Evolutionary conservation across 345 rosid genomes (phyloP), one percentile per base, ranked within the genome.

Genomic region (Salix dunnii): DNA sequence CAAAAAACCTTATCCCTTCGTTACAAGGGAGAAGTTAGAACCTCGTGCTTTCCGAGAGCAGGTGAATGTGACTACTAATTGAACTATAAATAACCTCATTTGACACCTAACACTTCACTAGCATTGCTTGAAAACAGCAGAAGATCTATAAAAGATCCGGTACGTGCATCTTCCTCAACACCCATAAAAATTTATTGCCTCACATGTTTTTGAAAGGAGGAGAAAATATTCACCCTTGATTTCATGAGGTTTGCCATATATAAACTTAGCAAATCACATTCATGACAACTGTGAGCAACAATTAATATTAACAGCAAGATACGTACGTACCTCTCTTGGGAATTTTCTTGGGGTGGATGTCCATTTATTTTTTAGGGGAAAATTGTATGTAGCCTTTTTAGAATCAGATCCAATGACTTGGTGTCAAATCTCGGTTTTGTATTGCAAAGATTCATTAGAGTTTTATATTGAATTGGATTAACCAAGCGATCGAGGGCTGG

Each of bases 231-330:
- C 53, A 5, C 62, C 31, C 31, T 31, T 27, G 61, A 30, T 79
- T 68, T 63, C 73, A 42, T 33, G 35, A 33, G 13, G 25, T 51
- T 74, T 40, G 60, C 62, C 67, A 65, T 48, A 12, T 49, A 48
- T 58, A 7, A 10, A 68, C 14, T 10, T 67, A 42, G 27, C 5
- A 18, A 68, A 71, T 38, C 55, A 70, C 43, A 67, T 55, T 74
- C 70, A 74, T 49, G 77, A 79, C 77, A 79, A 62, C 79, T 79
- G 74, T 68, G 55, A 42, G 63, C 63, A 70, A 9, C 43, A 40
- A n/a, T n/a, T n/a, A n/a, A 9, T 9, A 3, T 63, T 42, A 33
- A 31, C 7, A 48, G 48, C 30, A 63, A 72, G 63, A 33, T 36
- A 72, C 14, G 12, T 14, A 16, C 25, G 12, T n/a, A 43, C 27